Evolutionary conservation across 192 early-diverging fungal genomes (phyloP).

Genomic region (Irineochytrium annulatum): DNA sequence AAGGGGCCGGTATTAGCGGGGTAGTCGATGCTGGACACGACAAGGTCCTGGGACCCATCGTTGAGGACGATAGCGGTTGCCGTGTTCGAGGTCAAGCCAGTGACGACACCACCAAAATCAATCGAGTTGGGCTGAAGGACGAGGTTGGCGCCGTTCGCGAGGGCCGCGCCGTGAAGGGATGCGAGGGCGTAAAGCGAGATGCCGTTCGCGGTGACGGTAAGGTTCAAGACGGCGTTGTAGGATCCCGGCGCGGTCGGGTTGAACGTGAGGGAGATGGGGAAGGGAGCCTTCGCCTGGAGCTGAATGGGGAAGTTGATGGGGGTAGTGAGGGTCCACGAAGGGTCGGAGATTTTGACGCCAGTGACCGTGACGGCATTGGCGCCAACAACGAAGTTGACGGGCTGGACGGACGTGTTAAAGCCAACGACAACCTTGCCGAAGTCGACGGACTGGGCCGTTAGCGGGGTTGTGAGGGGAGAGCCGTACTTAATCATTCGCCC

Average conservation of each 20-base stretch:
- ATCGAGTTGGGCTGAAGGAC: not conserved
- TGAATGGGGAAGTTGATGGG: not conserved
- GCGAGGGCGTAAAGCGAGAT: not conserved
- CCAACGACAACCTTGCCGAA: conserved; percentile 1
- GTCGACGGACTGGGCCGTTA: not conserved
- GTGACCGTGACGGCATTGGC: not conserved
- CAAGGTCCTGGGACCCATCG: not conserved
- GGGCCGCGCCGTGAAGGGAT: not conserved
- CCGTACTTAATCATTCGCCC: not conserved
- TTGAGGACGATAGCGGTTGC: not conserved
- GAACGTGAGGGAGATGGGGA: not conserved
- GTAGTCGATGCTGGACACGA: not conserved
- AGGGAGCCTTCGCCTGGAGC: not conserved
- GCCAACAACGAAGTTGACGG: not conserved
- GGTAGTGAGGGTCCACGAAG: not conserved
- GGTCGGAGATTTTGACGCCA: not conserved
- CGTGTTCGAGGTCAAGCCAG: not conserved
- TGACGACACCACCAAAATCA: not conserved
- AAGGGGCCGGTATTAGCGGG: not conserved
- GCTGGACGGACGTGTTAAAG: not conserved
- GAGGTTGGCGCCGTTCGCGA: not conserved
- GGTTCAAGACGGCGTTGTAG: not conserved
- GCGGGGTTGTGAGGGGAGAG: not conserved
- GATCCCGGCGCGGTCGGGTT: not conserved
- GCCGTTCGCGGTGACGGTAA: not conserved